A percentile compares a stretch with the other conserved stretches of the same genome.
These are phyloP conservation scores for Friedmanniomyces simplex DNA, from an alignment of 495 filamentous ascomycete genomes.

Conservation along the genomic window DNA sequence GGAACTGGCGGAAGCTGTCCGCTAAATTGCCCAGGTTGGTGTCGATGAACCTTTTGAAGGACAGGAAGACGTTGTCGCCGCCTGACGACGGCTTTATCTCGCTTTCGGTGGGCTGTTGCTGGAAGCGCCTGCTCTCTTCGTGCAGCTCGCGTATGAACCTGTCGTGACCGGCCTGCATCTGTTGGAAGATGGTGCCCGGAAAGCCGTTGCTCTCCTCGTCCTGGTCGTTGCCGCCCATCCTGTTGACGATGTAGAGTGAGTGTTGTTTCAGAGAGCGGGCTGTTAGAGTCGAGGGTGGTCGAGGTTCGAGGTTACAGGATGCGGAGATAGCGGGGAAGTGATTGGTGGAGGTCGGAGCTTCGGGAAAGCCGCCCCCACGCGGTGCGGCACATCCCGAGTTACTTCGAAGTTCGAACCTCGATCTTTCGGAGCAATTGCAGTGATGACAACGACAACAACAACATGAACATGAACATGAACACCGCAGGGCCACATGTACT, in stretches of 20 bases:
- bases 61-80: constrained; percentile 46
- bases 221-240: constrained; percentile 8
- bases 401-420: too few relatives aligned
- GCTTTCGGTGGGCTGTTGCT: background rate
- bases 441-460: too few relatives aligned
- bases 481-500: too few relatives aligned
- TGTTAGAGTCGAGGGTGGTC: background rate
- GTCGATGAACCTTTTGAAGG: constrained; percentile 51
- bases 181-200: background rate
- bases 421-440: too few relatives aligned
- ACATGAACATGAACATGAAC: too few relatives aligned
- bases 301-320: background rate
- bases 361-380: background rate
- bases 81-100: constrained; percentile 6
- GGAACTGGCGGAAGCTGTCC: constrained; percentile 42
- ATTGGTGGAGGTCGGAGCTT: background rate
- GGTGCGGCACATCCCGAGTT: too few relatives aligned
- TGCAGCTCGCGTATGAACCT: constrained; percentile 6
- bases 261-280: background rate
- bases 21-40: constrained; percentile 46
- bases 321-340: background rate
- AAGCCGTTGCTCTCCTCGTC: constrained; percentile 1
- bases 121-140: background rate
- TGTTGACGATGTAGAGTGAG: background rate
- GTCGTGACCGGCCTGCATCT: constrained; percentile 9